Evolutionary conservation across 805 yeast species (phyloP), one percentile per base, ranked within the genome.

Genomic region (Starmera amethionina): DNA sequence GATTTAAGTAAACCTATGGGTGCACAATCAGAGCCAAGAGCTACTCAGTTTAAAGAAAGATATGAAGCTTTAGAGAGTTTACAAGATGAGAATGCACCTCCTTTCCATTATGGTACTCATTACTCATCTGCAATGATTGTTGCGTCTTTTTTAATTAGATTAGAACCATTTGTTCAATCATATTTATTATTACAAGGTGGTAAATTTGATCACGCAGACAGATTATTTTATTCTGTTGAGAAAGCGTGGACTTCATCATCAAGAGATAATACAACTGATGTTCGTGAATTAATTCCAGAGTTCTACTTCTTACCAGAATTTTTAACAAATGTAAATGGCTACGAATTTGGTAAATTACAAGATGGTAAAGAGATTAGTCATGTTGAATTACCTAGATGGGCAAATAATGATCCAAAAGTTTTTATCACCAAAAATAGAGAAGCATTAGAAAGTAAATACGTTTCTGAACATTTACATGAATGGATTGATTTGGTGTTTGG

Each of bases 51-150:
- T 50, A 62, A 65, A 37, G 93, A 85, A 41, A 60, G 96, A 40
- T 88, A 69, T 50, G 80, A 80, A 16, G 88, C 94, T 0, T 60
- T 85, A 19, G 70, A 64, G 18, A 77, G 82, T 40, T 63, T 87
- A 42, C 50, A 72, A 14, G 88, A 82, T 46, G 65, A 60, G 0
- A 52, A 62, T 5, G 66, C 86, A 0, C 87, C 88, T 0, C 84
- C 95, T 0, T 87, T 87, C 58, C 95, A 87, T 56, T 87, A 87
- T 52, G 96, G 96, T 2, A 88, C 96, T 0, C 96, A 87, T 57
- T 87, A 87, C 55, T 86, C 95, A 0, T 84, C 95, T 0, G 94
- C 96, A 0, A 88, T 87, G 96, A 86, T 87, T 53, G 95, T 86
- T 2, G 72, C 94, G 0, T 82, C 93, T 0, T 87, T 73, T 49